Conservation (phyloP, 305 asterid species). For the Solanum hybrid region DNA sequence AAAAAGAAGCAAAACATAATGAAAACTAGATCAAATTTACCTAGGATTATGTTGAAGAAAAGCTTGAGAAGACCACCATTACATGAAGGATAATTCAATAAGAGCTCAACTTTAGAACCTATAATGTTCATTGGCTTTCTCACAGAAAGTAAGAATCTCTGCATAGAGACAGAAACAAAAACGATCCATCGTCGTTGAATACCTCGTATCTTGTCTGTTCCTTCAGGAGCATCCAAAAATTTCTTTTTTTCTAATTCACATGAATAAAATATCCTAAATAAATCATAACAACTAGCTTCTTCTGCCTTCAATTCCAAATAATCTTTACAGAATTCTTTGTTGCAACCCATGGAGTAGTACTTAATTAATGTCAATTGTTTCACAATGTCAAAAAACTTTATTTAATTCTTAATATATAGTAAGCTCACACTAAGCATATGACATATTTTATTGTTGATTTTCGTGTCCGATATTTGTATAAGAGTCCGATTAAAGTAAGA, state of each 20-base stretch:
- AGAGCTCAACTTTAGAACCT: conserved; percentile 28
- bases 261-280: conserved; percentile 28
- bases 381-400: background rate
- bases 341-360: conserved; percentile 14
- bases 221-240: conserved; percentile 18
- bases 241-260: conserved; percentile 20
- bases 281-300: conserved; percentile 32
- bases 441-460: background rate
- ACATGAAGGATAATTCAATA: conserved; percentile 32
- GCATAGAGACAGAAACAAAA: conserved; percentile 37
- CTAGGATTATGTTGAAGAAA: conserved; percentile 32
- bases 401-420: background rate
- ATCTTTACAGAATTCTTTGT: conserved; percentile 20
- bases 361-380: background rate
- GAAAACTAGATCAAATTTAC: conserved; percentile 10
- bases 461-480: background rate
- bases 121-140: conserved; percentile 30
- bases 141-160: conserved; percentile 24
- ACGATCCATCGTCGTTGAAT: conserved; percentile 43
- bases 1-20: background rate
- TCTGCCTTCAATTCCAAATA: conserved; percentile 33
- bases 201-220: conserved; percentile 4
- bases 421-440: background rate
- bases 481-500: background rate
- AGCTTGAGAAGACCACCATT: conserved; percentile 45